A percentile compares a stretch with the other conserved stretches of the same genome.
These are phyloP conservation scores for Hevea brasiliensis DNA, from an alignment of 345 rosid species.

Conservation along the genomic window DNA sequence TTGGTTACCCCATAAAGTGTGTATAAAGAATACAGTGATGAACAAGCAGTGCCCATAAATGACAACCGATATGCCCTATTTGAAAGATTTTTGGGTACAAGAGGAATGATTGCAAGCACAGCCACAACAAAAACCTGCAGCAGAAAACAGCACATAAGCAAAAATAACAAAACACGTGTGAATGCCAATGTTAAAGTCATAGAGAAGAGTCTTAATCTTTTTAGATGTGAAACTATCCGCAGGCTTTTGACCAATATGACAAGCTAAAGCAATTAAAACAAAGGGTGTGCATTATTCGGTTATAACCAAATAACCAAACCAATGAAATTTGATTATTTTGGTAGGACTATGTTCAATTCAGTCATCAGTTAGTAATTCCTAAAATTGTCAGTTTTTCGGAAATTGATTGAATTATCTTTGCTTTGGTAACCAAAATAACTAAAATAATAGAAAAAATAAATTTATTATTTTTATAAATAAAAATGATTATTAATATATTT, in stretches of 20 bases:
- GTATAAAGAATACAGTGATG: slow-evolving; percentile 80
- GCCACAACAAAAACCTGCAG: slow-evolving; percentile 84
- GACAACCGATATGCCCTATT: slow-evolving; percentile 85
- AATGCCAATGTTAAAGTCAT: not conserved
- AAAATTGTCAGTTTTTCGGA: no score
- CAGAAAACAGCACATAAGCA: slow-evolving; percentile 24
- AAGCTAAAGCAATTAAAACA: not conserved
- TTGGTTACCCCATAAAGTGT: slow-evolving; percentile 78
- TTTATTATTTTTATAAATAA: no score
- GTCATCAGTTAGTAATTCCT: no score
- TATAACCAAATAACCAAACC: no score
- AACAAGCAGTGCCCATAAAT: slow-evolving; percentile 90
- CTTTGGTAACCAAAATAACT: no score
- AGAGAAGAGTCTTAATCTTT: not conserved
- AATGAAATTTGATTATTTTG: no score
- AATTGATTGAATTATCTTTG: no score
- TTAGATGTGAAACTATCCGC: not conserved
- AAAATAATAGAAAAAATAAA: no score
- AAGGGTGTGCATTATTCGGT: no score
- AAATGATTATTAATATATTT: no score
- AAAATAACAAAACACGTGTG: slow-evolving; percentile 9
- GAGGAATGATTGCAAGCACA: slow-evolving; percentile 81
- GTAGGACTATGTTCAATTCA: no score
- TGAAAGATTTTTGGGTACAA: slow-evolving; percentile 69
- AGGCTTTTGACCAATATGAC: not conserved